Conservation (phyloP, 2,329 filamentous ascomycete species). For the Hymenoscyphus repandus region DNA sequence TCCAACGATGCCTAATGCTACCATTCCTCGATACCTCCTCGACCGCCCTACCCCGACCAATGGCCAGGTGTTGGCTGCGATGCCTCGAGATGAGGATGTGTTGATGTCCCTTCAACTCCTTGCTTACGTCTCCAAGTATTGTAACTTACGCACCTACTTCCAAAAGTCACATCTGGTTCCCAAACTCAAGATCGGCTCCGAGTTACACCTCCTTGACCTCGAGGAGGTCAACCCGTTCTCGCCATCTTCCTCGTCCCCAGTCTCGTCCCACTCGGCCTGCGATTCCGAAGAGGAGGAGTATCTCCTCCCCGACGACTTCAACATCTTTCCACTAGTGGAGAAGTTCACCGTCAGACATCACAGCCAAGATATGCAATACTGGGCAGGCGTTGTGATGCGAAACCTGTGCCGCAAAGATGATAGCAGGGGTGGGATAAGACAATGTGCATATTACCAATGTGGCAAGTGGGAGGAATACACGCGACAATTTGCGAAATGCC, state of each 20-base stretch:
- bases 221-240: conserved; percentile 44
- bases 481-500: conserved; percentile 95
- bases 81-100: conserved; percentile 96
- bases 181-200: conserved; percentile 80
- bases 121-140: conserved; percentile 98
- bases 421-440: conserved; percentile 84
- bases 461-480: conserved; percentile 98
- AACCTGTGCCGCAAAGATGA: conserved; percentile 98
- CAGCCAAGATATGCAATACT: conserved; percentile 98
- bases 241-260: conserved; percentile 32
- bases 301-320: conserved; percentile 86
- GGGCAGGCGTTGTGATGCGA: conserved; percentile 98
- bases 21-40: conserved; percentile 72
- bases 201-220: conserved; percentile 74
- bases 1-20: conserved; percentile 68
- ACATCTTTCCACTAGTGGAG: conserved; percentile 96
- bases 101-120: conserved; percentile 96
- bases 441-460: conserved; percentile 97
- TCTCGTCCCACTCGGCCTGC: conserved; percentile 31
- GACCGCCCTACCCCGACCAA: conserved; percentile 63
- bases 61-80: conserved; percentile 74
- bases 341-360: conserved; percentile 97
- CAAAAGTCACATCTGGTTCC: conserved; percentile 92
- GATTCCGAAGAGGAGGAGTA: conserved; percentile 67
- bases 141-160: conserved; percentile 91